Evolutionary conservation across 495 filamentous ascomycete species (phyloP), one percentile per base, ranked within the genome.

Genomic region (Aspergillus nidulans): DNA sequence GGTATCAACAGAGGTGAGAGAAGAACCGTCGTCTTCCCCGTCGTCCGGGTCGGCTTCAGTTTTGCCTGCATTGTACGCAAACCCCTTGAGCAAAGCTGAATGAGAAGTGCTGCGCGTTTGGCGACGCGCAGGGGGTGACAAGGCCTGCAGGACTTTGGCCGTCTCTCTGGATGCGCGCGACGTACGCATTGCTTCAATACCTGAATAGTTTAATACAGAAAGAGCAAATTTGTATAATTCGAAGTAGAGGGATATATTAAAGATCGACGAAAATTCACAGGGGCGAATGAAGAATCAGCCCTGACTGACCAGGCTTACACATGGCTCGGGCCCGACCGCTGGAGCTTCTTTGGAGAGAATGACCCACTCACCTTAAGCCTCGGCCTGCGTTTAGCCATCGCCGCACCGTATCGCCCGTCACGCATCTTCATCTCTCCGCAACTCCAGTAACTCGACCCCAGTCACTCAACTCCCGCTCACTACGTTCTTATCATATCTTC

Each of bases 81-180:
- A 75, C 45, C 42, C 61, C 23, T 56, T 60, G 58, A 77, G 42
- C 1, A 61, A 59, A 43, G 54, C 65, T 8, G 60, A 56, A 32
- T 64, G 61, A n/a, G 70, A 63, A 2, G 69, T 60, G 52, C 65
- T 68, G 36, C 71, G 70, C 9, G 74, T 77, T 49, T 67, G 65
- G 13, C 74, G 66, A 53, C 68, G 65, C 45, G 72, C 65, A 47
- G 66, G 67, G 47, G 71, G 58, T 20, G 78, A 74, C 42, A 81
- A 57, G 8, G 75, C 64, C 49, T 75, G 69, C n/a, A 79, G 53
- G 13, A 80, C 62, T 56, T 76, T 83, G 15, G 81, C 69, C 4
- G 83, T 83, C 26, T 85, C 81, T 52, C 75, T 76, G 6, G 80
- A 81, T 45, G 83, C 71, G 40, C 79, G 76, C 26, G 81, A 85